Evolutionary conservation across 306 rosid genomes (phyloP).

Genomic region (Vicia faba): DNA sequence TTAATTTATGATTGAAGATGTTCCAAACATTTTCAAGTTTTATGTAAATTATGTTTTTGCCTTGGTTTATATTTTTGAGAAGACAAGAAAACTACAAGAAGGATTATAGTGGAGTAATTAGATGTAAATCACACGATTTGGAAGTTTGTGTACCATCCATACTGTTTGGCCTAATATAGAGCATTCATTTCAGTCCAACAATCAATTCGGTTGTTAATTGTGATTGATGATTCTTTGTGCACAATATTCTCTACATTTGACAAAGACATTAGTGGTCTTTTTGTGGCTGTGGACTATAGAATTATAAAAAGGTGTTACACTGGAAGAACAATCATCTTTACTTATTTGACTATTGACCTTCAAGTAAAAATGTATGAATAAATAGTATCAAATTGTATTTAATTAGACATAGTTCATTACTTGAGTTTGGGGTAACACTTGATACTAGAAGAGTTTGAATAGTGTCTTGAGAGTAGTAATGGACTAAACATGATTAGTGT

Average conservation of each 20-base stretch:
- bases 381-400: neutral
- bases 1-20: slow-evolving; percentile 14
- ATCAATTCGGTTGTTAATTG: neutral
- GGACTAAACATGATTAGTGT: too few species aligned
- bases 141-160: too few species aligned
- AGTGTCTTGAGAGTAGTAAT: too few species aligned
- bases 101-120: neutral
- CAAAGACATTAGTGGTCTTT: neutral
- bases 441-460: too few species aligned
- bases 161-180: neutral
- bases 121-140: neutral
- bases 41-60: neutral
- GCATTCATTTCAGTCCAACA: neutral
- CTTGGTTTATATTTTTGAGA: neutral
- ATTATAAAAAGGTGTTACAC: slow-evolving; percentile 7
- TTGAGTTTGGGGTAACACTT: neutral
- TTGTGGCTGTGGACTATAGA: neutral
- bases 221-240: slow-evolving; percentile 2
- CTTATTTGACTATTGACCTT: neutral
- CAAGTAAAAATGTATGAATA: neutral
- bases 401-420: neutral
- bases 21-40: slow-evolving; percentile 3
- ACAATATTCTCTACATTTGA: slow-evolving; percentile 18
- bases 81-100: too few species aligned
- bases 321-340: slow-evolving; percentile 3